Evolutionary conservation across 257 asterid species (phyloP), one percentile per base, ranked within the genome.

Genomic region (Petrea volubilis): DNA sequence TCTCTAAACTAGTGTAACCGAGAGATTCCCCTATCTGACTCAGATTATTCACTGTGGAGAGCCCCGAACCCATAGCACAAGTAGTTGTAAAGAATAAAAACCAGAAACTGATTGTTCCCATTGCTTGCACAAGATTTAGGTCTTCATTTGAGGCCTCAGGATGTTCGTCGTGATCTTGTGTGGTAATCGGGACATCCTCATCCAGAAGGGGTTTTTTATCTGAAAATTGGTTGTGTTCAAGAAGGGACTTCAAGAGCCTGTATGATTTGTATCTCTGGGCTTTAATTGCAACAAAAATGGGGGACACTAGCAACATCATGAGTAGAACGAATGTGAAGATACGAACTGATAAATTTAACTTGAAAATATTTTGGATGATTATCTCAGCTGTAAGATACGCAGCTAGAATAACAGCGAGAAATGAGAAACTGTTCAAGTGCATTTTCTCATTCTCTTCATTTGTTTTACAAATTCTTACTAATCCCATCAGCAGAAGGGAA

Each of bases 361-460:
- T 77, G 79, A 86, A 38, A 41, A 86, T 63, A 67, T 84, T 81
- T 72, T 86, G 85, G 59, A 89, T 61, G 71, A 93, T 73, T 70
- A 90, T 88, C 17, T 83, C 84, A 6, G 85, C 88, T 68, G 79
- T 77, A 58, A 93, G 98, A 84, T 88, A 90, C 47, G 85, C 84
- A 40, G 97, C 97, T 33, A 90, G 68, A 68, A 77, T n/a, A 73
- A 93, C 50, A 12, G 98, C 87, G 67, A 78, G 57, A 33, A 74
- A 68, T 18, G 98, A 92, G 80, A 90, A 86, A 55, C 73, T 72
- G 66, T 88, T 85, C 53, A 92, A 83, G 84, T 85, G 85, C 80
- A 79, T 87, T 69, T 85, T 90, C 79, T 92, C 96, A 43, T 81
- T 88, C 68, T 76, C 87, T 80, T 87, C 95, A 58, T 56, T 80